Evolutionary conservation across 352 stramenopile genomes (phyloP).

Genomic region (Phytopythium chamaehyphon): DNA sequence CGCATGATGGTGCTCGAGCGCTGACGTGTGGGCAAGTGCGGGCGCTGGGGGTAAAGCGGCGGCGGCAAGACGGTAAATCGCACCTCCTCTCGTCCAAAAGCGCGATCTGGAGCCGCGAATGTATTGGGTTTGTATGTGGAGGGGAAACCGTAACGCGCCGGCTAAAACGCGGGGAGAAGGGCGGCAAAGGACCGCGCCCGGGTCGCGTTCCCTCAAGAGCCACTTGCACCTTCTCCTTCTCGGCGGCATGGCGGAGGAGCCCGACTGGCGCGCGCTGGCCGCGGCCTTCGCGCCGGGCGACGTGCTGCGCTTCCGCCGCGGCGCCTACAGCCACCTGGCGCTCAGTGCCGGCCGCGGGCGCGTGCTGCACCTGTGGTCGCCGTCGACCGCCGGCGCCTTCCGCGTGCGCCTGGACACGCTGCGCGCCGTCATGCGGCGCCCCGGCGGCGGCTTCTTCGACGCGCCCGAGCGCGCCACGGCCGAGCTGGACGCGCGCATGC

Average conservation of each 20-base stretch:
- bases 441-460: neutral
- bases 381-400: constrained; percentile 28
- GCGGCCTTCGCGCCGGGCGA: constrained; percentile 25
- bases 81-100: too few relatives aligned
- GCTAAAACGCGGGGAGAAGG: too few relatives aligned
- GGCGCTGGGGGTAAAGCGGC: too few relatives aligned
- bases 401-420: constrained; percentile 61
- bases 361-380: constrained; percentile 67
- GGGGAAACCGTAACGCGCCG: too few relatives aligned
- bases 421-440: constrained; percentile 26
- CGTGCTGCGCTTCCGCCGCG: constrained; percentile 63
- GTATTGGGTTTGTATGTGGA: too few relatives aligned
- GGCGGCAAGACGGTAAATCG: too few relatives aligned
- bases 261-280: constrained; percentile 3
- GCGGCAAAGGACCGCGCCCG: too few relatives aligned
- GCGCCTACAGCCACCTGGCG: constrained; percentile 58
- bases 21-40: neutral
- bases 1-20: neutral
- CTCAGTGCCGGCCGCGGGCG: constrained; percentile 40
- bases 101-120: too few relatives aligned
- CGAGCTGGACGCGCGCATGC: constrained; percentile 53
- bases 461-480: constrained; percentile 32
- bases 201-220: too few relatives aligned
- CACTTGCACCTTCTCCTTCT: neutral
- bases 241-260: neutral